A percentile compares a stretch with the other conserved stretches of the same genome.
Evolutionary conservation across 306 rosid genomes (phyloP).

Genomic region (Castanea crenata): DNA sequence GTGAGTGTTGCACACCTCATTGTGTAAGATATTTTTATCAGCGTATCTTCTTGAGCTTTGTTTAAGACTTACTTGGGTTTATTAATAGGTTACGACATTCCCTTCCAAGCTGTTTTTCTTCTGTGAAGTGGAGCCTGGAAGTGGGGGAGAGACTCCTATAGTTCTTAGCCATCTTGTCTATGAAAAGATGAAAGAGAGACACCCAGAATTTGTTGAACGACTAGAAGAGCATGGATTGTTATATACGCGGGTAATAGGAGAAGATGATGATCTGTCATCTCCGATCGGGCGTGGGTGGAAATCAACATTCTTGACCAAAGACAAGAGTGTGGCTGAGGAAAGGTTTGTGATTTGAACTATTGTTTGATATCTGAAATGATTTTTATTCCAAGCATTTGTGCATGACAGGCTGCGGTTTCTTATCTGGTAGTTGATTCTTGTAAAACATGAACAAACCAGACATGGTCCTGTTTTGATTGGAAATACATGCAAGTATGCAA

Average conservation of each 20-base stretch:
- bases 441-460: neutral
- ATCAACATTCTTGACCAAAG: constrained; percentile 81
- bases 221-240: constrained; percentile 70
- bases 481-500: neutral
- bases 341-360: constrained; percentile 41
- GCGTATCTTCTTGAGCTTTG: neutral
- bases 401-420: too few species aligned
- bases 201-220: constrained; percentile 67
- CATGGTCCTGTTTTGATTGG: neutral
- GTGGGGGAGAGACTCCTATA: constrained; percentile 89
- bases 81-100: constrained; percentile 65
- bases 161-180: constrained; percentile 80
- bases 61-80: neutral
- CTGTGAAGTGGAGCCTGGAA: constrained; percentile 74
- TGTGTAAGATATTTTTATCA: too few species aligned
- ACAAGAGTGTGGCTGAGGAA: constrained; percentile 68
- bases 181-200: constrained; percentile 61
- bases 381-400: neutral
- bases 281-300: constrained; percentile 96
- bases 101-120: constrained; percentile 81
- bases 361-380: neutral
- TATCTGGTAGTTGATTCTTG: too few species aligned
- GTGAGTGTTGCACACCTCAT: too few species aligned
- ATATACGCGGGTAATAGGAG: constrained; percentile 70
- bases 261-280: constrained; percentile 74